These are phyloP conservation scores for Symbiodinium natans DNA, from an alignment of 73 alveolate genomes.

Conservation along the genomic window DNA sequence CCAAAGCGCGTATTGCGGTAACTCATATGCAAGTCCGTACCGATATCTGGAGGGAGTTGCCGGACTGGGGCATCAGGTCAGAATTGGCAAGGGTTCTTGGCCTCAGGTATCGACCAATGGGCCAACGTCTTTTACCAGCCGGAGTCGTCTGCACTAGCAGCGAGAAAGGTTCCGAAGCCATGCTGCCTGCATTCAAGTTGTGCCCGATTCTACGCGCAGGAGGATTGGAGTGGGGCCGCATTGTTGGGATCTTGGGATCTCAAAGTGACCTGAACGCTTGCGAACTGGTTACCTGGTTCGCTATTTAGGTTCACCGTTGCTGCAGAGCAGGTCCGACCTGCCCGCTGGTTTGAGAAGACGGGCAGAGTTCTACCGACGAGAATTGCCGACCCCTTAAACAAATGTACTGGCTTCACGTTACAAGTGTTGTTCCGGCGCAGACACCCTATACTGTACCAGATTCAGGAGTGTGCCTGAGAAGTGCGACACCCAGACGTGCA, in stretches of 20 bases:
- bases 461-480: background rate
- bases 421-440: too few relatives aligned
- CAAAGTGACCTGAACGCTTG: too few relatives aligned
- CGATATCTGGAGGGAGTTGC: too few relatives aligned
- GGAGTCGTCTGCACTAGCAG: background rate
- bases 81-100: too few relatives aligned
- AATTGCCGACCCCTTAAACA: background rate
- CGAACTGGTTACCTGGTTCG: too few relatives aligned
- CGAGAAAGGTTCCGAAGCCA: background rate
- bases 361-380: background rate
- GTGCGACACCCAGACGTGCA: background rate
- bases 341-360: background rate
- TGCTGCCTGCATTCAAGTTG: background rate
- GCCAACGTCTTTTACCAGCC: background rate
- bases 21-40: background rate
- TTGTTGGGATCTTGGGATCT: background rate
- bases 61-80: too few relatives aligned
- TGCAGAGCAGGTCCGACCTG: background rate
- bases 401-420: background rate
- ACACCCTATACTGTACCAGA: too few relatives aligned
- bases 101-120: background rate
- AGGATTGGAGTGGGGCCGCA: background rate
- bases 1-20: slow-evolving; percentile 51
- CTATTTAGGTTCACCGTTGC: too few relatives aligned
- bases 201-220: too few relatives aligned